Base-by-base conservation (phyloP, 495 filamentous ascomycete species). In the Hyaloscypha bicolor region DNA sequence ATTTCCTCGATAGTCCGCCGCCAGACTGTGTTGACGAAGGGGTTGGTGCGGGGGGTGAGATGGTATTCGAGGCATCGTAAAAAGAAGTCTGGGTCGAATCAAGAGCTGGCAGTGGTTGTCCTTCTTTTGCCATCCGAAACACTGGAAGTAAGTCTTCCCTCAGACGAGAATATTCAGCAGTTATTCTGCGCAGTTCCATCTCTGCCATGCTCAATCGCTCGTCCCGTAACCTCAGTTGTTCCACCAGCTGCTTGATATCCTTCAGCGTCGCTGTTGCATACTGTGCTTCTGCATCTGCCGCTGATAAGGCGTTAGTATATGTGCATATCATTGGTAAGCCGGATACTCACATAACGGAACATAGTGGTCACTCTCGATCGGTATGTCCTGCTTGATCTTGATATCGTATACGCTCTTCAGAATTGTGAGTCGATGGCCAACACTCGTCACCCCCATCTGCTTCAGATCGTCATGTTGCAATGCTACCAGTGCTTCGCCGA, bases 401-500 rank as follows among this genome's bases (percentile, higher is more conserved):
- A 93, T 87, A 73, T 97, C 93, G 77, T 97, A 99, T 42, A 98
- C 92, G 68, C 86, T 91, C 79, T 97, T 97, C 58, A 99, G 83
- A 52, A 99, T 95, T 2, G 94, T 97, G 66, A 99, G 83, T 32
- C 95, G 89, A 78, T 99, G 95, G 4, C 95, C 95, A 45, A 97
- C 91, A 76, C 94, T 97, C 61, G 82, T 81, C 70, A 99, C 89
- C 48, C 93, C 93, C 88, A 99, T 94, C 74, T 96, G 90, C 77
- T 93, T 96, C 74, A 99, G 80, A 73, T 97, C 94, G 55, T 95
- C 92, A 77, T 98, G 95, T 68, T 90, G 89, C 62, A 99, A 79
- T 37, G 91, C 92, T 68, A 98, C 85, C 60, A 99, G 81, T 52
- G 92, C 94, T 75, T 97, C 93, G 58, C 95, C 95, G 51, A 94